Base-by-base conservation (phyloP, 139 green algal species). In the Auxenochlorella pyrenoidosa region DNA sequence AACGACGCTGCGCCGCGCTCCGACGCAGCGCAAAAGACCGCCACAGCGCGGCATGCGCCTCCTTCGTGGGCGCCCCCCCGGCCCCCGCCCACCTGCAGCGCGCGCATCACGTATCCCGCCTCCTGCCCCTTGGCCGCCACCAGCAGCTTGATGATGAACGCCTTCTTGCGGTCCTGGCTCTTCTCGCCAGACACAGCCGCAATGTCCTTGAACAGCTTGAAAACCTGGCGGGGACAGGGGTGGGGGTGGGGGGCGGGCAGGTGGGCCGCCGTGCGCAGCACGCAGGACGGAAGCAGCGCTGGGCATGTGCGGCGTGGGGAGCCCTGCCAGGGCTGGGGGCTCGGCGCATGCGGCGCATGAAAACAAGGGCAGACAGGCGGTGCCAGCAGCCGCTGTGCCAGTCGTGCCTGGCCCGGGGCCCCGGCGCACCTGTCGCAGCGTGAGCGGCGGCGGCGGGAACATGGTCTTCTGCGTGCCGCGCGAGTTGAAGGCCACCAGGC, bases 111-210 rank as follows among this genome's bases (percentile, higher is more conserved):
- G 92, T 97, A 99, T 32, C 96, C 95, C 5, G 97, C 88, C 92
- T 99, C 97, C 83, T 91, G 93, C 43, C 94, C 91, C 79, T 94
- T 93, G 59, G 92, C 91, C 8, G 94, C 90, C n/a, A 93, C 93
- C 54, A 99, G 90, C 83, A 99, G 92, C 89, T 98, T 97, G 66
- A 94, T 93, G 72, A 99, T 99, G 26, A 94, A 13, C 12, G 78
- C 89, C 75, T 91, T 92, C 93, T 98, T 98, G 38, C 88, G 87
- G 36, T 97, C 94, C 89, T 94, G 86, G 68, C 88, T 93, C 75
- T 93, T 94, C 44, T 83, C 68, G 43, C 95, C 96, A n/a, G 88
- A 65, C 36, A 84, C 76, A 12, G 66, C 36, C 1, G 95, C 95
- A 70, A 98, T 98, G 40, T 95, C 92, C 59, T 88, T 86, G 87